Base-by-base conservation (phyloP, 2,329 filamentous ascomycete genomes). In the Sordariomycetes sp. region DNA sequence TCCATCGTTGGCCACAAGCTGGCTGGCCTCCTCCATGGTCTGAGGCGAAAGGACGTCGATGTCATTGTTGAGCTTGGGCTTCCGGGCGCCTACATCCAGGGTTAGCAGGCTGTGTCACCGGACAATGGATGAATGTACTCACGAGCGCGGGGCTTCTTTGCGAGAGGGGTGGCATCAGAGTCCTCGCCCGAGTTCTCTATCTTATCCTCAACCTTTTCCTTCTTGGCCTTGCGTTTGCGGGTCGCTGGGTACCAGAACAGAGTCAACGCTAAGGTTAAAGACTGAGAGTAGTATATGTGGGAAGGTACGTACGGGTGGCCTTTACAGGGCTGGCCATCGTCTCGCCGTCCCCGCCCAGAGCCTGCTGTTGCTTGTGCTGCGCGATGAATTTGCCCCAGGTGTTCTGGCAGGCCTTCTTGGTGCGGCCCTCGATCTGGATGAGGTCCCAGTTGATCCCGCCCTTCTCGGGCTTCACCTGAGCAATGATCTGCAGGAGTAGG, bases 151-250 rank as follows among this genome's bases (percentile, higher is more conserved):
- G 28, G 52, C 52, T 53, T 53, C 52, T 53, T 53, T 5, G 34
- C 25, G 0, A 28, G 52, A 6, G 25, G 4, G 24, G 10, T 8
- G 10, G 3, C 32, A 10, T 55, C 53, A n/a, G 12, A 25, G 35
- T 55, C 39, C 4, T 32, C 28, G 8, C 8, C 28, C 17, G 34
- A 10, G 22, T 55, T 35, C 35, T 55, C 53, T 3, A 6, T 17
- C 20, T 55, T 53, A 10, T 53, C 52, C 39, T 48, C 35, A 8
- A 32, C 28, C 28, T 32, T 32, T 32, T 32, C 8, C 35, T 53
- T 53, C 42, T 63, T 59, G 36, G 60, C 57, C 58, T 63, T 65
- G 45, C 42, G 28, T 45, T 56, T 56, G 28, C 34, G 25, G 22
- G 54, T 22, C 15, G 22, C 39, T 45, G n/a, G 34, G 20, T 55